Conservation (phyloP, 768 basidiomycete species). For the Leccinellum luteum region DNA sequence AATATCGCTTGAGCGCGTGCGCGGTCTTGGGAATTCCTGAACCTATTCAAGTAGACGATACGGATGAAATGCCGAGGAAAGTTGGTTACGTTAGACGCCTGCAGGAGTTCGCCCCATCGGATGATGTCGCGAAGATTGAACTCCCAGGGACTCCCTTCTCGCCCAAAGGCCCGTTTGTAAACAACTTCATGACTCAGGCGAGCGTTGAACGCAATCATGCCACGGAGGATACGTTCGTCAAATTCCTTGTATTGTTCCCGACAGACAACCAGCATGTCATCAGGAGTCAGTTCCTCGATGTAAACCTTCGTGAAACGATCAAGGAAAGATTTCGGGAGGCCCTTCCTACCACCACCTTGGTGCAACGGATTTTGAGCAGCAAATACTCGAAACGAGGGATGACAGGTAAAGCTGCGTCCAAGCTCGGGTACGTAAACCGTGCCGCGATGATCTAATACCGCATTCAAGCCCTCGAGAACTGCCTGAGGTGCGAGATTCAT, state of each 20-base stretch:
- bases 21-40: slow-evolving; percentile 73
- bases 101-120: slow-evolving; percentile 74
- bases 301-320: slow-evolving; percentile 99
- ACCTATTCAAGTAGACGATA: slow-evolving; percentile 80
- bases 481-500: slow-evolving; percentile 99
- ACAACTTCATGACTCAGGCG: slow-evolving; percentile 66
- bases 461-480: slow-evolving; percentile 94
- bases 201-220: slow-evolving; percentile 84
- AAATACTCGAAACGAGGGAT: slow-evolving; percentile 95
- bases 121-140: slow-evolving; percentile 95
- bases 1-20: slow-evolving; percentile 50
- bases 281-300: slow-evolving; percentile 74
- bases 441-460: slow-evolving; percentile 93
- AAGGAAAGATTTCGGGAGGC: slow-evolving; percentile 94
- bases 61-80: slow-evolving; percentile 66
- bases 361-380: slow-evolving; percentile 96
- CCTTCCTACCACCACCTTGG: slow-evolving; percentile 97
- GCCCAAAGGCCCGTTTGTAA: slow-evolving; percentile 62
- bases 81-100: slow-evolving; percentile 25
- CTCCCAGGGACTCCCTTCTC: slow-evolving; percentile 91
- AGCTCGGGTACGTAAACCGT: slow-evolving; percentile 94
- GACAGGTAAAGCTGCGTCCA: slow-evolving; percentile 80
- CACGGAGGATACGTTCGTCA: slow-evolving; percentile 49
- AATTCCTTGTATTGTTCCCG: slow-evolving; percentile 66
- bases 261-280: slow-evolving; percentile 79